These are phyloP conservation scores for Tolypocladium paradoxum DNA, from an alignment of 2,329 filamentous ascomycete species.

Conservation along the genomic window DNA sequence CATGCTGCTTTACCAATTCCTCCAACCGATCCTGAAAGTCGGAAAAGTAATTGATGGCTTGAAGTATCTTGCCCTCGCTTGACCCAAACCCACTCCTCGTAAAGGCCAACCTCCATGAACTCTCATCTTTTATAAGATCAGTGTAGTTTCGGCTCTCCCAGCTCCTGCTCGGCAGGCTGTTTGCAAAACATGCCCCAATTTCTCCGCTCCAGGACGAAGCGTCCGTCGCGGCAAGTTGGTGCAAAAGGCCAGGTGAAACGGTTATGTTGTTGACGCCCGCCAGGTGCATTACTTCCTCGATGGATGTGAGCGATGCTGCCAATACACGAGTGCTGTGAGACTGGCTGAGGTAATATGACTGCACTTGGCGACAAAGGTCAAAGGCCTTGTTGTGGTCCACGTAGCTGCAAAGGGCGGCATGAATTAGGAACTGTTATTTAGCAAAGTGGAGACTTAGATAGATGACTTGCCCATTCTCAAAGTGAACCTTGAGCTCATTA, in stretches of 20 bases:
- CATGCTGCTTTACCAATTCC: too few species aligned
- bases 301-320: conserved; percentile 45
- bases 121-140: conserved; percentile 25
- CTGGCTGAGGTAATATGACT: conserved; percentile 37
- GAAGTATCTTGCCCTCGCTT: conserved; percentile 38
- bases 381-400: conserved; percentile 38
- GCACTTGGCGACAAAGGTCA: conserved; percentile 37
- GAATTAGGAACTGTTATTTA: too few species aligned
- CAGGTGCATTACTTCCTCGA: conserved; percentile 46
- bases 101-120: conserved; percentile 39
- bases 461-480: conserved; percentile 34
- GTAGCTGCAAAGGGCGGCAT: conserved; percentile 22
- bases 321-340: conserved; percentile 38
- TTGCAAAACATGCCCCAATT: too few species aligned
- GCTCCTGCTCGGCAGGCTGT: too few species aligned
- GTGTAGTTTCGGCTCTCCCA: too few species aligned
- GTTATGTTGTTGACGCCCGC: conserved; percentile 50
- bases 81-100: conserved; percentile 33
- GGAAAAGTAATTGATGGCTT: conserved; percentile 48
- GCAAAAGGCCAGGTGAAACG: conserved; percentile 41
- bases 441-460: background rate
- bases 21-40: too few species aligned
- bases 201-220: conserved; percentile 14
- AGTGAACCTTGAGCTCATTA: conserved; percentile 54
- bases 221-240: conserved; percentile 29